These are phyloP conservation scores for Gryganskiella cystojenkinii DNA, from an alignment of 192 early-diverging fungal genomes.

Conservation along the genomic window DNA sequence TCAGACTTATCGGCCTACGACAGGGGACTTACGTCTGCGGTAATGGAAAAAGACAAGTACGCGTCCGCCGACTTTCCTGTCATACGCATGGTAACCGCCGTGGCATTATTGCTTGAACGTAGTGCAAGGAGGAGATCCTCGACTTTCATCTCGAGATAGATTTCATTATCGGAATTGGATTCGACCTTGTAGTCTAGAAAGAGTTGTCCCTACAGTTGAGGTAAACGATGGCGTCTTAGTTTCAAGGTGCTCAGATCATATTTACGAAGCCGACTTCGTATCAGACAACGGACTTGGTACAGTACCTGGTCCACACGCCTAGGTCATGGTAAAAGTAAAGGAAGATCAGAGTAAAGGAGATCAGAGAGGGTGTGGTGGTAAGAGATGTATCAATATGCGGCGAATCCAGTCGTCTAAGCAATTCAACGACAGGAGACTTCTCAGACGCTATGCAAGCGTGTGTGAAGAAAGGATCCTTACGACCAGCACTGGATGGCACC, in stretches of 20 bases:
- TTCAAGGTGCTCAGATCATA: no score
- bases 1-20: slow-evolving; percentile 36
- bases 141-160: slow-evolving; percentile 74
- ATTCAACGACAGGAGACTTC: background rate
- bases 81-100: slow-evolving; percentile 67
- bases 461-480: no score
- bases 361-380: background rate
- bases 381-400: background rate
- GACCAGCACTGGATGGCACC: slow-evolving; percentile 75
- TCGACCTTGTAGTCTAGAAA: slow-evolving; percentile 79
- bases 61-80: slow-evolving; percentile 70
- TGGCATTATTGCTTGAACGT: slow-evolving; percentile 64
- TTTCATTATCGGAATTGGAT: slow-evolving; percentile 72
- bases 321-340: no score
- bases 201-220: slow-evolving; percentile 57
- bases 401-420: background rate
- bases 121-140: slow-evolving; percentile 75
- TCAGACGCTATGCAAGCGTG: no score
- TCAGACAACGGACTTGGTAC: no score
- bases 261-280: no score
- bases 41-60: slow-evolving; percentile 61
- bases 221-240: no score
- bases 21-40: slow-evolving; percentile 49
- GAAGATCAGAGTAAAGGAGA: no score
- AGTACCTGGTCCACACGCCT: no score